Evolutionary conservation across 2,329 filamentous ascomycete species (phyloP).

Genomic region (Neofusicoccum kwambonambiense): DNA sequence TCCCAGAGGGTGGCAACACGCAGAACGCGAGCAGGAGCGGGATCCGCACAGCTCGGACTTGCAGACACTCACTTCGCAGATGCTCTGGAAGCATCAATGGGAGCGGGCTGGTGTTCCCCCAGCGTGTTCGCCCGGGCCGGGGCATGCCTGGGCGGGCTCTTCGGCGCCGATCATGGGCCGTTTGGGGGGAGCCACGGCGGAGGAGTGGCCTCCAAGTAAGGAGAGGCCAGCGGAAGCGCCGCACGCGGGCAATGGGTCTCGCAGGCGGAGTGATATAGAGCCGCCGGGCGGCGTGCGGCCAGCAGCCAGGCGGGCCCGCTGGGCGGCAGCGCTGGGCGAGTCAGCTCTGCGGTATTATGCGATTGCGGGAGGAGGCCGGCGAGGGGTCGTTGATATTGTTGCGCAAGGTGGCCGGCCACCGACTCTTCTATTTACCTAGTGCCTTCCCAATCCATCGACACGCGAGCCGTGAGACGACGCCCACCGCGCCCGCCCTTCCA

Average conservation of each 20-base stretch:
- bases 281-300: not conserved
- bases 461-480: slow-evolving; percentile 17
- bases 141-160: not conserved
- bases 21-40: not conserved
- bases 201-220: not conserved
- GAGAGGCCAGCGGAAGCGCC: not conserved
- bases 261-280: not conserved
- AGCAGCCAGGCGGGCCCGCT: not conserved
- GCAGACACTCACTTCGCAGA: not conserved
- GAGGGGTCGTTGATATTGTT: slow-evolving; percentile 18
- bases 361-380: slow-evolving; percentile 6
- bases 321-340: not conserved
- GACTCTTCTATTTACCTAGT: slow-evolving; percentile 19
- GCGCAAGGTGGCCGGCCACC: slow-evolving; percentile 16
- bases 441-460: slow-evolving; percentile 18
- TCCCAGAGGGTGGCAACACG: not conserved
- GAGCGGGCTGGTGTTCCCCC: not conserved
- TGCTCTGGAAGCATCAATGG: not conserved
- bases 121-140: not conserved
- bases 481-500: slow-evolving; percentile 1
- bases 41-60: not conserved
- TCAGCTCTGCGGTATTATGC: slow-evolving; percentile 14
- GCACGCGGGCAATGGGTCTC: not conserved
- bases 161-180: not conserved
- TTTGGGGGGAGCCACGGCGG: not conserved